Evolutionary conservation across 192 early-diverging fungal species (phyloP).

Genomic region (Entophlyctis luteolus): DNA sequence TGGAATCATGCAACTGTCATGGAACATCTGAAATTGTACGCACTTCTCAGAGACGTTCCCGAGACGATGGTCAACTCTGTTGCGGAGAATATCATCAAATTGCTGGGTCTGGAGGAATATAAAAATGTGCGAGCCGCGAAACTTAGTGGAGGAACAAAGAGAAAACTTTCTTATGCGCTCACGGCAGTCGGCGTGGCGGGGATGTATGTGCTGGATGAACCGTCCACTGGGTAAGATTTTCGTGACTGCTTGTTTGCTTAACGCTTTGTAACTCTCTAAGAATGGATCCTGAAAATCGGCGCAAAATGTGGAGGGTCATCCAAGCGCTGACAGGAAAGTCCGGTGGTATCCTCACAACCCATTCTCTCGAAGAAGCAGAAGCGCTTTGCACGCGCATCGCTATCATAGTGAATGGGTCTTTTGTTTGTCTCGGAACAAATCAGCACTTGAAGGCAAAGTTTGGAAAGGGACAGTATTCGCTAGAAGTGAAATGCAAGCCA

Average conservation of each 20-base stretch:
- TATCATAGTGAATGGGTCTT: conserved; percentile 59
- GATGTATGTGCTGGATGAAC: conserved; percentile 26
- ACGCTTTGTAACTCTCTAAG: too few relatives aligned
- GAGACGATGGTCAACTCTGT: not conserved
- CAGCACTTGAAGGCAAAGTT: conserved; percentile 50
- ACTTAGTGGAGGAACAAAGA: conserved; percentile 27
- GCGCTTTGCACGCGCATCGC: conserved; percentile 51
- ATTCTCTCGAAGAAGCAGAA: conserved; percentile 67
- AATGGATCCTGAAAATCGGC: conserved; percentile 44
- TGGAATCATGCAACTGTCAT: conserved; percentile 34
- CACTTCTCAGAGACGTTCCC: not conserved
- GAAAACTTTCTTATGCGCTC: conserved; percentile 17
- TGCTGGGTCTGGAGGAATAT: not conserved
- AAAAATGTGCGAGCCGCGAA: not conserved
- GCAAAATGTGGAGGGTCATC: conserved; percentile 47
- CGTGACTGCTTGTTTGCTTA: too few relatives aligned
- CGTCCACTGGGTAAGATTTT: not conserved
- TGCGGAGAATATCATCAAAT: not conserved
- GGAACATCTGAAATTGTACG: conserved; percentile 13
- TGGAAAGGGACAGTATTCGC: conserved; percentile 38
- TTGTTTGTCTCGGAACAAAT: conserved; percentile 57
- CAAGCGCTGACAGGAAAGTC: conserved; percentile 39
- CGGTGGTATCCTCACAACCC: conserved; percentile 54
- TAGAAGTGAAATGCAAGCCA: not conserved
- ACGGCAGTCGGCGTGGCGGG: conserved; percentile 19